Base-by-base conservation (phyloP, 2,329 filamentous ascomycete species). In the Paecilomyces formosus region DNA sequence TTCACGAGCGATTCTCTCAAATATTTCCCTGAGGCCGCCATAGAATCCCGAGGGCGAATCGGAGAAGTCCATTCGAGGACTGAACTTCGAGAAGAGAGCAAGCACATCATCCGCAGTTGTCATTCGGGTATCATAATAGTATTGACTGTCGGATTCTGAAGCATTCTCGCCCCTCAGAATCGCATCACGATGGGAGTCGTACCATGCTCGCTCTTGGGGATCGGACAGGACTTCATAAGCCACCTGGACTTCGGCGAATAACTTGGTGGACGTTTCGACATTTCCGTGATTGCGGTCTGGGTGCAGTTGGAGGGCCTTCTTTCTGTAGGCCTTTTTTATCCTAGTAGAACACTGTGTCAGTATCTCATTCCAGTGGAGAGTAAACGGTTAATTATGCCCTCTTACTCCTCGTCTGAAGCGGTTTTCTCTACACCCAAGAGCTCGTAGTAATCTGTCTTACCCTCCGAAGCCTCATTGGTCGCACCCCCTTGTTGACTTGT, bases 141-240 rank as follows among this genome's bases (percentile, higher is more conserved):
- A 85, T 57, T 84, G 79, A 24, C 7, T 24, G 35, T 79, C 81
- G 53, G 76, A 74, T 64, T 70, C 68, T 9, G 68, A 67, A 9
- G 65, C 22, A 68, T 52, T 73, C 58, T 84, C 81, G 45, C 87
- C 88, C 30, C 84, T 83, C 62, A 97, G 78, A 61, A 97, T 95
- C 55, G 89, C 86, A 65, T 92, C 87, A 61, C 91, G 88, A 71
- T 99, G 94, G 2, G 92, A 92, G 75, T 99, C 93, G 77, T 99
- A 99, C 94, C 94, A 99, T 31, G 92, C 88, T 65, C 94, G 86
- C 73, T 99, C 94, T 72, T 99, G 93, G 11, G 92, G 87, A 72
- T 99, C 94, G 1, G 92, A 96, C 1, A 99, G 83, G n/a, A 99
- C 85, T 73, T 97, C 91, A 72, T 99, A 96, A 53, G 94, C 94